Evolutionary conservation across 148 eudicot species (phyloP), one percentile per base, ranked within the genome.

Genomic region (Rhododendron mucronatum): DNA sequence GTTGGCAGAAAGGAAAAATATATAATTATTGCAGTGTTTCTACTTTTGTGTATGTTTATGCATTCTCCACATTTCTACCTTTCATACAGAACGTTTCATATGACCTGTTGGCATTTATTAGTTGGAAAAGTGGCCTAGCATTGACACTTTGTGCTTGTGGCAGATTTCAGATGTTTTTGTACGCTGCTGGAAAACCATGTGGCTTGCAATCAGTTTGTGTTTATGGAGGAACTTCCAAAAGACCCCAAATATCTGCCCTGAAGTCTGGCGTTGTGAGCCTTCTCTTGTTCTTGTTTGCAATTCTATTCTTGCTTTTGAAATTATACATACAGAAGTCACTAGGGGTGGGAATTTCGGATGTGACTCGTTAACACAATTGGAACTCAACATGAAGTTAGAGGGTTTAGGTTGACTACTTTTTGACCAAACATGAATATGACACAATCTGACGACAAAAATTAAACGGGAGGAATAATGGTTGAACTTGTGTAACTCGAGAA

Each of bases 141-240:
- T 61, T 77, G 50, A 87, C 57, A 20, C 14, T 83, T 77, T 55
- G 30, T 89, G 59, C 55, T 84, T 89, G 74, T 93, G 85, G 37
- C 89, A 97, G 98, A 97, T 97, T 85, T 90, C 94, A 75, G 99
- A 97, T 89, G 99, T 5, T 97, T 73, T 88, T 97, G 47, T 90
- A 87, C 65, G 93, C 93, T 87, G 94, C 99, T 83, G 98, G 98
- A 61, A 90, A 93, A 87, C 92, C 97, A 9, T 91, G 95, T 89
- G 98, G 95, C 18, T 92, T 97, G 69, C 86, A 76, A 73, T 90
- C 98, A 21, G 82, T 94, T 87, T 97, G 99, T 88, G 82, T 97
- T 75, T 97, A 95, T 88, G 99, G 99, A 77, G 99, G 99, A 88
- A 92, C 95, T 91, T 92, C 97, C 4, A 97, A 97, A 97, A 95